phyloP scores from a whole-genome alignment of 192 early-diverging fungal species.

The Neocallimastix lanati region DNA sequence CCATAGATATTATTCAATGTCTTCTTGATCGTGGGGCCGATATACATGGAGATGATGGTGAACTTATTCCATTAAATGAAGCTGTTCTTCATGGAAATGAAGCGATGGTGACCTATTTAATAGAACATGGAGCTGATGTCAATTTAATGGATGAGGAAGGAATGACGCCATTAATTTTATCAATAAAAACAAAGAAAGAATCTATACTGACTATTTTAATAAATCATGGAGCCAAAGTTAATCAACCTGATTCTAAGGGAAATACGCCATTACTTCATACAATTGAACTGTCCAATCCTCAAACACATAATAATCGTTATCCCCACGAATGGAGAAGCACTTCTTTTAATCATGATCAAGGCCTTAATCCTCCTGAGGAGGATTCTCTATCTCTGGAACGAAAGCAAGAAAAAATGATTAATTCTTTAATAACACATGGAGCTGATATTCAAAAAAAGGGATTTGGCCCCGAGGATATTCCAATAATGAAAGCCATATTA shows the following conservation, averaged over 20 bases:
- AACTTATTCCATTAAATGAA: not conserved
- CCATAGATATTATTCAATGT: too few relatives aligned
- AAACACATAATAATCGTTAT: too few relatives aligned
- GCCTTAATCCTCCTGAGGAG: too few relatives aligned
- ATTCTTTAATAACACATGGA: too few relatives aligned
- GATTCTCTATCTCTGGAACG: too few relatives aligned
- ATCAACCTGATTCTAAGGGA: not conserved
- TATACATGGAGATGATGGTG: not conserved
- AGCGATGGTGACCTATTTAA: not conserved
- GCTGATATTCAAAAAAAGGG: too few relatives aligned
- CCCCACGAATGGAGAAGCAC: too few relatives aligned
- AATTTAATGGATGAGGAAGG: not conserved
- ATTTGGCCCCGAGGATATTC: too few relatives aligned
- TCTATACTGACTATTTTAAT: not conserved
- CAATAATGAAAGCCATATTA: too few relatives aligned
- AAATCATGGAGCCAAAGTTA: not conserved
- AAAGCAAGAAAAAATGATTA: not conserved
- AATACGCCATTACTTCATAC: not conserved
- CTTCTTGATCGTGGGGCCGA: not conserved
- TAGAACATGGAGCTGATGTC: not conserved
- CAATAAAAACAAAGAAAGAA: not conserved
- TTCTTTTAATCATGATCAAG: too few relatives aligned
- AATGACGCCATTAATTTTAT: not conserved
- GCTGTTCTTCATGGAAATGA: not conserved
- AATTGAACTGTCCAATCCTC: not conserved